A percentile compares a stretch with the other conserved stretches of the same genome.
phyloP scores from a whole-genome alignment of 164 flowering plant species.

The Vitis riparia region DNA sequence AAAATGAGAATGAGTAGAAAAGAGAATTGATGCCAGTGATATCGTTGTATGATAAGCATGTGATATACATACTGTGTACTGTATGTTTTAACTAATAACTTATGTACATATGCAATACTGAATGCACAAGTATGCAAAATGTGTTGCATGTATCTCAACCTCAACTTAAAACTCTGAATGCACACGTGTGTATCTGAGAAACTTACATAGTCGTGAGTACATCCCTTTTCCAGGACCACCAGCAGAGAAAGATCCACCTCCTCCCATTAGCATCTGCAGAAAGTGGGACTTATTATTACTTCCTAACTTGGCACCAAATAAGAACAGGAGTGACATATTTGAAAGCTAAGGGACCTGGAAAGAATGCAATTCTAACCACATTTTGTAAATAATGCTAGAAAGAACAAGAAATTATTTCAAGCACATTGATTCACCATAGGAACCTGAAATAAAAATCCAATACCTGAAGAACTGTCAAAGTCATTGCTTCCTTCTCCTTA shows the following conservation, averaged over 20 bases:
- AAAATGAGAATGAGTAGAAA: background rate
- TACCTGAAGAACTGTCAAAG: conserved; percentile 89
- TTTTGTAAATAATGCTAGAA: background rate
- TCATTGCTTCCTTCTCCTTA: conserved; percentile 70
- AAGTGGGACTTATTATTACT: conserved; percentile 8
- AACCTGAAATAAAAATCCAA: conserved; percentile 1
- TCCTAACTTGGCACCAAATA: background rate
- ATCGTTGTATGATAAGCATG: background rate
- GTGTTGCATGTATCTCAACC: too few relatives aligned
- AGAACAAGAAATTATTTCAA: background rate
- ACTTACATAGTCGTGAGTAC: conserved; percentile 90
- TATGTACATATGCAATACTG: too few relatives aligned
- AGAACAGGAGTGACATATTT: background rate
- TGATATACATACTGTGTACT: too few relatives aligned
- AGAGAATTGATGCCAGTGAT: background rate
- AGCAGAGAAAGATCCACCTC: conserved; percentile 96
- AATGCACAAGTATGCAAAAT: too few relatives aligned
- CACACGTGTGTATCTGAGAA: background rate
- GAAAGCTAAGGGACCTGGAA: too few relatives aligned
- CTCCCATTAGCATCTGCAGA: conserved; percentile 86
- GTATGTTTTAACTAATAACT: too few relatives aligned
- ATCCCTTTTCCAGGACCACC: conserved; percentile 99
- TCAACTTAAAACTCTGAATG: too few relatives aligned
- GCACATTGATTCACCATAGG: background rate
- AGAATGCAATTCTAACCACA: background rate